A percentile compares a stretch with the other conserved stretches of the same genome.
phyloP scores from a whole-genome alignment of 768 basidiomycete genomes.

The Tricholoma flavovirens region DNA sequence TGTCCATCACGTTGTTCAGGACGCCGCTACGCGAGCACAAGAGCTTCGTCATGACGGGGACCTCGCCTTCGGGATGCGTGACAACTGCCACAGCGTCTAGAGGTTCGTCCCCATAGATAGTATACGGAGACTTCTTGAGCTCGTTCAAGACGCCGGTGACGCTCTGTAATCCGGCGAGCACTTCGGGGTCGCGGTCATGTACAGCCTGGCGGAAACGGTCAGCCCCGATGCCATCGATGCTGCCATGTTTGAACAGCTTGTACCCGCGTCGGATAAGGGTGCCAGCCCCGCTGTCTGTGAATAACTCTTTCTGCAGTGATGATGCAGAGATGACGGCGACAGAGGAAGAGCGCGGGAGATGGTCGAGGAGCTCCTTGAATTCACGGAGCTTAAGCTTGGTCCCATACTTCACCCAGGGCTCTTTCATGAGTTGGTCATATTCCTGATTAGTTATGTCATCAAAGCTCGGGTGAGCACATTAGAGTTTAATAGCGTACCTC shows the following conservation, averaged over 20 bases:
- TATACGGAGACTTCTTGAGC: slow-evolving; percentile 79
- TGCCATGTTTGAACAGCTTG: slow-evolving; percentile 89
- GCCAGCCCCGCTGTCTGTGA: slow-evolving; percentile 96
- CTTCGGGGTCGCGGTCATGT: slow-evolving; percentile 92
- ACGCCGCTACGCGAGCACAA: slow-evolving; percentile 83
- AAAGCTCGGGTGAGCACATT: background rate
- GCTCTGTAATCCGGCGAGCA: slow-evolving; percentile 74
- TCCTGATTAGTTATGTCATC: slow-evolving; percentile 46
- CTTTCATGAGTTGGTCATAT: slow-evolving; percentile 94
- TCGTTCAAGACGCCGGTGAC: slow-evolving; percentile 84
- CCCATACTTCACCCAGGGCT: slow-evolving; percentile 98
- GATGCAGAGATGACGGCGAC: slow-evolving; percentile 96
- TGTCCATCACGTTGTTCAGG: slow-evolving; percentile 93
- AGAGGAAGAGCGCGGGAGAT: slow-evolving; percentile 95
- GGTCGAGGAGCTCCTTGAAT: slow-evolving; percentile 97
- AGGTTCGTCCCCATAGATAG: slow-evolving; percentile 97
- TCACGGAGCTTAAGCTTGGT: slow-evolving; percentile 99
- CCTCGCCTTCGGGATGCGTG: slow-evolving; percentile 82
- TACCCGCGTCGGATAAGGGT: slow-evolving; percentile 98
- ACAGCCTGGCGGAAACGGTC: slow-evolving; percentile 94
- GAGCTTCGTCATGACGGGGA: slow-evolving; percentile 90
- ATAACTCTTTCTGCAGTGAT: slow-evolving; percentile 93
- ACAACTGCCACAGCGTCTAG: slow-evolving; percentile 94
- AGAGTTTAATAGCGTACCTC: slow-evolving; percentile 48
- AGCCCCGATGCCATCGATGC: slow-evolving; percentile 79